Evolutionary conservation across 768 basidiomycete genomes (phyloP), one percentile per base, ranked within the genome.

Genomic region (Collybia sp.): DNA sequence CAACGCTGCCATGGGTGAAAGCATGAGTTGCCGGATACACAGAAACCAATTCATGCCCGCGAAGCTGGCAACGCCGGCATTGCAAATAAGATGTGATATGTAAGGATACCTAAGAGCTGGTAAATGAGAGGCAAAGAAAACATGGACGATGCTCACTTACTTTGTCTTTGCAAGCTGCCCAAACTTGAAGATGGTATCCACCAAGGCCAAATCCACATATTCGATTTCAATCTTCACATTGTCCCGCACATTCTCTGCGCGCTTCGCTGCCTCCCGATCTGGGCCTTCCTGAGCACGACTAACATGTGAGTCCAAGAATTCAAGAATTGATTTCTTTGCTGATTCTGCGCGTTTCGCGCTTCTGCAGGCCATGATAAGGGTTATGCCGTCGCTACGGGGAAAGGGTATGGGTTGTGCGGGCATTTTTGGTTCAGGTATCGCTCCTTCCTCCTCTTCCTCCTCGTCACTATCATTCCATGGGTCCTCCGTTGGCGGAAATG

Each of bases 341-440:
- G 56, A 71, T 49, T 82, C 76, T 2, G 84, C 91, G 3, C 82
- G 75, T 50, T 76, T 71, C 33, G 63, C 67, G 51, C 71, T 88
- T 44, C 91, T 75, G 59, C 91, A 93, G 0, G 89, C 91, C 75
- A 93, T 72, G 50, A 93, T 79, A 18, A 93, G 67, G 0, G 85
- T 90, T 40, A 90, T 55, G 5, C 82, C 82, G 13, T 73, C 68
- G 53, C 38, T 38, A 15, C 17, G 19, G 31, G 44, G 15, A 37
- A 13, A 34, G 46, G 42, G 12, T 48, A 39, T 11, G 16, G 35
- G 1, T 16, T 30, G 6, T 12, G 19, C 37, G 25, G 39, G n/a
- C 16, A 45, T 32, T 10, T 45, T 20, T 15, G 37, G 46, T 8
- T 25, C 25, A 8, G 8, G 25, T 25, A 8, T 25, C 25, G 25